These are phyloP conservation scores for Ophiocordyceps camponoti-floridani DNA, from an alignment of 2,329 filamentous ascomycete species.

Conservation along the genomic window DNA sequence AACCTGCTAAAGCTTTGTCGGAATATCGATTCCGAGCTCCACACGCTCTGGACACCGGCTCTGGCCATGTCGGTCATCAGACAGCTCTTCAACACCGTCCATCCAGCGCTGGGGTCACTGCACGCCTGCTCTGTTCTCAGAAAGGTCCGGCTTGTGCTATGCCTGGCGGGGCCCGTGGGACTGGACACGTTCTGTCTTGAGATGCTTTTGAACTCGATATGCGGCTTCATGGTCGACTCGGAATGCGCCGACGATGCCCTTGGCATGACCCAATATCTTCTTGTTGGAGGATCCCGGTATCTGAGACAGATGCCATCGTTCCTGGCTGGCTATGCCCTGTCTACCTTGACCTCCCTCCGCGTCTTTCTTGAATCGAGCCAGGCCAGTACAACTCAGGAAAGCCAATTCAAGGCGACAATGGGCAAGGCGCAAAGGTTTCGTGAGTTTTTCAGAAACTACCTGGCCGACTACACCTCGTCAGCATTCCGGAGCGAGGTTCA, in stretches of 20 bases:
- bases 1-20: conserved; percentile 66
- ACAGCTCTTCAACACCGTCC: conserved; percentile 62
- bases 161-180: conserved; percentile 56
- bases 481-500: conserved; percentile 29
- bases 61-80: conserved; percentile 59
- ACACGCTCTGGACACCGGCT: conserved; percentile 57
- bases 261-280: conserved; percentile 70
- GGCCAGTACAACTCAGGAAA: conserved; percentile 69
- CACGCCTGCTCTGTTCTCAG: conserved; percentile 76
- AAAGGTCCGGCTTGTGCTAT: conserved; percentile 68
- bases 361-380: conserved; percentile 59
- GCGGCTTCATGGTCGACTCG: conserved; percentile 61
- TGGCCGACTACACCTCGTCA: conserved; percentile 42
- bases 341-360: conserved; percentile 60
- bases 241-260: conserved; percentile 85
- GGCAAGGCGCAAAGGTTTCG: conserved; percentile 61
- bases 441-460: conserved; percentile 55
- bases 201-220: conserved; percentile 70
- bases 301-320: conserved; percentile 54
- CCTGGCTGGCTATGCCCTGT: conserved; percentile 61
- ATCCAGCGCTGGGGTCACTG: conserved; percentile 67
- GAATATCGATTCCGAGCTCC: conserved; percentile 45
- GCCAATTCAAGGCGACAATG: conserved; percentile 61
- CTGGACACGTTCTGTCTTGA: conserved; percentile 68
- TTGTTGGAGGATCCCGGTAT: conserved; percentile 48